These are phyloP conservation scores for Cyclotella sp. DNA, from an alignment of 108 stramenopile species.

Conservation along the genomic window DNA sequence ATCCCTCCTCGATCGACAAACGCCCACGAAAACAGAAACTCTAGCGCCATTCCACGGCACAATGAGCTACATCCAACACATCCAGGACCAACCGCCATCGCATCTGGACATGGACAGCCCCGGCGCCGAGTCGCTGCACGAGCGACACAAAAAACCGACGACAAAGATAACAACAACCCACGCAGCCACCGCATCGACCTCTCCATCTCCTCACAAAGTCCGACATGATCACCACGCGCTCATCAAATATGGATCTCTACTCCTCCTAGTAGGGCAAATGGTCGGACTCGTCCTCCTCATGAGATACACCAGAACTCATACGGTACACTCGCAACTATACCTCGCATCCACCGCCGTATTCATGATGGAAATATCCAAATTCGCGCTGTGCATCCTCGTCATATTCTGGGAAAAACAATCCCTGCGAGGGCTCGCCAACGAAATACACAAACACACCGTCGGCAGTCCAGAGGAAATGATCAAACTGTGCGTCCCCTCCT, in stretches of 20 bases:
- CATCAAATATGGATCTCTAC: conserved; percentile 85
- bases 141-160: background rate
- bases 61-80: too few relatives aligned
- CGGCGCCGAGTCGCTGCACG: background rate
- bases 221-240: conserved; percentile 19
- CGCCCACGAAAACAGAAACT: too few relatives aligned
- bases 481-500: conserved; percentile 95
- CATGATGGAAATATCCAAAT: conserved; percentile 76
- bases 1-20: too few relatives aligned
- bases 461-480: conserved; percentile 83
- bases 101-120: background rate
- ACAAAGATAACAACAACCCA: background rate
- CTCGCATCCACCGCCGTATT: conserved; percentile 88
- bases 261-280: conserved; percentile 88
- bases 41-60: too few relatives aligned
- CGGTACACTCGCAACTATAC: conserved; percentile 60
- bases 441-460: conserved; percentile 42
- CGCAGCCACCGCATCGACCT: background rate
- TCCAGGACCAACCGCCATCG: background rate
- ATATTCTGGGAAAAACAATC: conserved; percentile 65
- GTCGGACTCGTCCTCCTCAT: conserved; percentile 87
- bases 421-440: conserved; percentile 9
- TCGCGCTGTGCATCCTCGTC: conserved; percentile 67
- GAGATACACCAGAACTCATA: conserved; percentile 74
- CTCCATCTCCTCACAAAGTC: background rate